Conservation (phyloP, 2,329 filamentous ascomycete species). For the Penicillium frequentans region DNA sequence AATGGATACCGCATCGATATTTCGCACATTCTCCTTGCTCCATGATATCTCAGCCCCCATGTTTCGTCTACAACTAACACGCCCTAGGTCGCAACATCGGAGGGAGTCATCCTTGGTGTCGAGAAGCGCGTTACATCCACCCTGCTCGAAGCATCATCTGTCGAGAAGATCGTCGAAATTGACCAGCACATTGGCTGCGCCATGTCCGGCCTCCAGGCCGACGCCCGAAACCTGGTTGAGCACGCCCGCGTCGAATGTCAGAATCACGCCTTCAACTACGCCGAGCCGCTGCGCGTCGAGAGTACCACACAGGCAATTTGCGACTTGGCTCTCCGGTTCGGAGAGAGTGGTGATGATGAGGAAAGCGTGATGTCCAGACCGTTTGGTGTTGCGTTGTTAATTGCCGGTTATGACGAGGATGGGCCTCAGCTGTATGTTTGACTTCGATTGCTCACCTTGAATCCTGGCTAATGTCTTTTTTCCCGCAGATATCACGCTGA, state of each 20-base stretch:
- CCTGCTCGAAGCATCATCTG: slow-evolving; percentile 93
- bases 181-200: slow-evolving; percentile 98
- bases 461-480: background rate
- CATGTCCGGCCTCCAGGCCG: slow-evolving; percentile 96
- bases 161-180: slow-evolving; percentile 99
- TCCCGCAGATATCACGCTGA: slow-evolving; percentile 81
- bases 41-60: background rate
- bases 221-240: slow-evolving; percentile 96
- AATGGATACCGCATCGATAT: background rate
- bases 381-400: slow-evolving; percentile 93
- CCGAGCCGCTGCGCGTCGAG: slow-evolving; percentile 91
- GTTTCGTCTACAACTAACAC: background rate
- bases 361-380: slow-evolving; percentile 98
- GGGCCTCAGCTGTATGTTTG: slow-evolving; percentile 77
- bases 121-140: slow-evolving; percentile 99
- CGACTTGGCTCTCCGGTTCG: slow-evolving; percentile 92
- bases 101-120: slow-evolving; percentile 93
- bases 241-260: slow-evolving; percentile 97
- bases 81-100: slow-evolving; percentile 75
- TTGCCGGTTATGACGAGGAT: slow-evolving; percentile 96
- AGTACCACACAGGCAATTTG: slow-evolving; percentile 99
- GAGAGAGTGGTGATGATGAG: slow-evolving; percentile 94
- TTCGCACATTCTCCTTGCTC: background rate
- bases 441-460: background rate
- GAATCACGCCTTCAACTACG: slow-evolving; percentile 97